Evolutionary conservation across 2,329 filamentous ascomycete genomes (phyloP), one percentile per base, ranked within the genome.

Genomic region (Graphilbum sp.): DNA sequence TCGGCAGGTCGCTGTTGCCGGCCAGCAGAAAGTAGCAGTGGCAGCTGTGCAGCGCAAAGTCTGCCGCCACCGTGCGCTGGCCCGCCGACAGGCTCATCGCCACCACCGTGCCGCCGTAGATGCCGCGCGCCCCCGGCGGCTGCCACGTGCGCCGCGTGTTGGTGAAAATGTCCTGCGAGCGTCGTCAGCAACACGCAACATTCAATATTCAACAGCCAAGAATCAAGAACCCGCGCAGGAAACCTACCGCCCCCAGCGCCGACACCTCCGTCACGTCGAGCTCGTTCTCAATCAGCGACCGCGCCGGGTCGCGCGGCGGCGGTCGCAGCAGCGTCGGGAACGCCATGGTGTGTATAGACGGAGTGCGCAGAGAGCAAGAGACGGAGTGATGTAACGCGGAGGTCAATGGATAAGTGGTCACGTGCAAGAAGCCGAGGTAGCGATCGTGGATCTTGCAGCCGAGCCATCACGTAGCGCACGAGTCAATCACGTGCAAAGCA

Each of bases 1-100:
- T 81, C 24, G 90, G 88, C 16, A 90, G 79, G 43, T 80, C 74
- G 12, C 75, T 69, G 52, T 88, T 82, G 21, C 90, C 90, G 5
- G 88, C 87, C 2, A 96, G 75, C 25, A 98, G 77, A 58, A 98
- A 98, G 65, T 96, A 98, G 71, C 90, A 96, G 69, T 98, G 90
- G 81, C 93, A 95, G 53, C 80, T 88, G 65, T 98, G 90, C 36
- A 90, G 75, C 42, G 77, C 72, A 59, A 94, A 95, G 54, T 82
- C 67, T 20, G 65, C 56, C 0, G 80, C 79, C 2, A 98, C 83
- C 9, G 90, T 98, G 52, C 76, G 74, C 57, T 94, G 86, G 19
- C 85, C 90, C 2, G 90, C 85, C 34, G 81, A 72, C 20, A 95
- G 77, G 51, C 73, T 87, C 66, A 96, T 88, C 35, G 88, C 87